These are phyloP conservation scores for Monilinia vaccinii-corymbosi DNA, from an alignment of 2,329 filamentous ascomycete species.

Conservation along the genomic window DNA sequence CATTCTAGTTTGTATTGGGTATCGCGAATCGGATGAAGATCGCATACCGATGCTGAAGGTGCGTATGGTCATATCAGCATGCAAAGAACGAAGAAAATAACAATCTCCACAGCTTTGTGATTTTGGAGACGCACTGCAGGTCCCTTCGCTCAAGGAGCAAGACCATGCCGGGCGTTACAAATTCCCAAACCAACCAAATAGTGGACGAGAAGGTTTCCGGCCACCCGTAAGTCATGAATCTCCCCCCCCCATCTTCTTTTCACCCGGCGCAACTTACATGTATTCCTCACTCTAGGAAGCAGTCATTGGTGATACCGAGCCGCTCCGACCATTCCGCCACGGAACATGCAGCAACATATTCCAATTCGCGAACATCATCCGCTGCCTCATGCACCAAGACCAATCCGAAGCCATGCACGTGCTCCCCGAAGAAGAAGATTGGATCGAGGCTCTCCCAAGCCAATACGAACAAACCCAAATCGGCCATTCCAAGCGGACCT, in stretches of 20 bases:
- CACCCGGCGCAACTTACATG: not conserved
- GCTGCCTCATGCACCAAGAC: not conserved
- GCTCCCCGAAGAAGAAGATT: not conserved
- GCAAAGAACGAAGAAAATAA: not conserved
- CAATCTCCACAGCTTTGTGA: constrained; percentile 1
- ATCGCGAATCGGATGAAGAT: not conserved
- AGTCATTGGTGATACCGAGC: not conserved
- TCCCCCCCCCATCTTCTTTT: not conserved
- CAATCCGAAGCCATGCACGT: not conserved
- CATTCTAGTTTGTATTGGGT: constrained; percentile 1
- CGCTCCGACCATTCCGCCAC: not conserved
- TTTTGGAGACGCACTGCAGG: not conserved
- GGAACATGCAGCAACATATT: constrained; percentile 6
- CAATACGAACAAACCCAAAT: too few relatives aligned
- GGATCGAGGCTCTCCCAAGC: not conserved
- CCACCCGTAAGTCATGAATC: not conserved
- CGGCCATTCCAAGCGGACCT: too few relatives aligned
- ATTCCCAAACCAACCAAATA: not conserved
- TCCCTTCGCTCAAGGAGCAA: not conserved
- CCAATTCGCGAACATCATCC: not conserved
- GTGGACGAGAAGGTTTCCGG: not conserved
- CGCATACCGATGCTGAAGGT: not conserved
- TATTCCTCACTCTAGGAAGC: not conserved
- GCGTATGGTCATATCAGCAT: not conserved
- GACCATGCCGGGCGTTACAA: not conserved